Evolutionary conservation across 2,329 filamentous ascomycete species (phyloP), one percentile per base, ranked within the genome.

Genomic region (Diaporthe vexans): DNA sequence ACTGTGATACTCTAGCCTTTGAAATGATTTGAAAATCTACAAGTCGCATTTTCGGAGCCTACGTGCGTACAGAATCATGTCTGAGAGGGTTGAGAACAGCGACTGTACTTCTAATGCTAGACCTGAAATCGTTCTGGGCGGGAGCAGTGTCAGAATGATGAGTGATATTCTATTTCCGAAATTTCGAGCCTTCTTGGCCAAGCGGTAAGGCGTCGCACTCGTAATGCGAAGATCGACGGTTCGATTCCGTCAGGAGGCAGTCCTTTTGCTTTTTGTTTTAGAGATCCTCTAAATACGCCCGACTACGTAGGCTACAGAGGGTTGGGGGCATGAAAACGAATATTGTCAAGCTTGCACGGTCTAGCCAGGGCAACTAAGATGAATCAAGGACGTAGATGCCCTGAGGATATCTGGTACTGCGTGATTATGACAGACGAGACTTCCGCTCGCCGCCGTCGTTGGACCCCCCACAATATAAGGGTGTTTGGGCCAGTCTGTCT

Each of bases 161-260:
- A 5, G 4, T 6, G 5, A 5, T 10, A n/a, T 9, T 24, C 11
- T 1, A 9, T 0, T 15, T n/a, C 1, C 6, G 1, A 17, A 10
- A 1, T 5, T 33, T 10, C 19, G 15, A 40, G 74, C 74, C 74
- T 68, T 73, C 74, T 71, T 75, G 74, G 74, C 74, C 67, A 67
- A 75, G 74, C 58, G 74, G 72, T 75, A 75, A 71, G 67, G 63
- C 63, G 63, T 68, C 63, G 63, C 63, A 68, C 63, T 68, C 73
- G 75, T 72, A 73, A 76, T 76, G 75, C 68, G 71, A 74, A 76
- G 75, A 74, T 76, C 75, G 61, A 65, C 74, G 74, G 74, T 76
- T 76, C 75, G 69, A 76, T 73, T 75, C 73, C 73, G 73, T 65
- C 65, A 72, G 73, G 63, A 57, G 75, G 74, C 74, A 74, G 6